A percentile compares a stretch with the other conserved stretches of the same genome.
phyloP scores from a whole-genome alignment of 1,139 yeast genomes.

The Lodderomyces orthopsilosis region DNA sequence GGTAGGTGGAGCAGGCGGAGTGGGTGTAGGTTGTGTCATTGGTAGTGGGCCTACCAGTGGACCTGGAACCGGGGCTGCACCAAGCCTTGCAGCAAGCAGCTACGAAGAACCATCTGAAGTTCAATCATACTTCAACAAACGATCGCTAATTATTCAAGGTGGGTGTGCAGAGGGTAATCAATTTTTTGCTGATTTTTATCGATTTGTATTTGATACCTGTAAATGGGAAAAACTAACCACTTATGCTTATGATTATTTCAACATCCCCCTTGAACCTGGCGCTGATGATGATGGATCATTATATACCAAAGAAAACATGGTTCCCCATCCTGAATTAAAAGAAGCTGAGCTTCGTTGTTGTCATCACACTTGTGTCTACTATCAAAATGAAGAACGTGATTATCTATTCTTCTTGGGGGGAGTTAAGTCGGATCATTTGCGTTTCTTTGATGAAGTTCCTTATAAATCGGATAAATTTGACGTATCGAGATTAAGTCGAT shows the following conservation, averaged over 20 bases:
- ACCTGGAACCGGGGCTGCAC: conserved; percentile 4
- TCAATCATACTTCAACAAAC: conserved; percentile 24
- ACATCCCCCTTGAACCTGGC: conserved; percentile 23
- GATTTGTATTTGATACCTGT: conserved; percentile 34
- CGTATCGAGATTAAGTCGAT: conserved; percentile 32
- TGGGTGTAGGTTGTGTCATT: background rate
- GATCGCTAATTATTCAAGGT: conserved; percentile 40
- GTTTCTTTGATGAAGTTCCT: conserved; percentile 30
- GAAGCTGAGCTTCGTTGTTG: conserved; percentile 46
- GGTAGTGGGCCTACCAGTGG: conserved; percentile 5
- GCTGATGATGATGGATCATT: conserved; percentile 28
- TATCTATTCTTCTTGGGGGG: conserved; percentile 45
- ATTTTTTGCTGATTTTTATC: conserved; percentile 33
- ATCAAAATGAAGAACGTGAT: conserved; percentile 34
- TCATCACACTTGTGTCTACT: conserved; percentile 41
- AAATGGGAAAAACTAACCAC: conserved; percentile 36
- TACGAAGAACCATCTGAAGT: conserved; percentile 12
- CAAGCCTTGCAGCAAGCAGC: conserved; percentile 3
- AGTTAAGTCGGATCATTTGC: conserved; percentile 34
- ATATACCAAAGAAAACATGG: conserved; percentile 24
- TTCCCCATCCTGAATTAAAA: conserved; percentile 26
- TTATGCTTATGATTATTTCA: conserved; percentile 37
- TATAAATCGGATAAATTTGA: conserved; percentile 36
- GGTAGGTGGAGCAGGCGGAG: conserved; percentile 5
- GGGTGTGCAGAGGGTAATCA: conserved; percentile 35